These are phyloP conservation scores for Diplodia sapinea DNA, from an alignment of 2,329 filamentous ascomycete species.

Conservation along the genomic window DNA sequence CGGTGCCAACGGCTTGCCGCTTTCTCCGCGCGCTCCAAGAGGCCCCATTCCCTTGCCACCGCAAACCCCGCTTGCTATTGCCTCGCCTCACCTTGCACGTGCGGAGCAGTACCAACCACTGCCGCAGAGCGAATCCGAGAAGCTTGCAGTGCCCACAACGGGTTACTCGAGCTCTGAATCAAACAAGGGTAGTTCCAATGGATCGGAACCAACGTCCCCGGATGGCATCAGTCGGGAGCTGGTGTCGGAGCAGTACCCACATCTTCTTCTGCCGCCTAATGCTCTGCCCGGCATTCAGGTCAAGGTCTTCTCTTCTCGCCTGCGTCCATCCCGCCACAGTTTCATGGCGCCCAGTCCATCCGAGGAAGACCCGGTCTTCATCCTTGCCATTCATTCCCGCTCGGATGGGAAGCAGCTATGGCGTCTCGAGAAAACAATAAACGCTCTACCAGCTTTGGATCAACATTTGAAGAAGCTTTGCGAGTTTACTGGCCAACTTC, in stretches of 20 bases:
- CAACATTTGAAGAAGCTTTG: constrained; percentile 75
- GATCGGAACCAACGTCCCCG: constrained; percentile 53
- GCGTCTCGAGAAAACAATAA: constrained; percentile 91
- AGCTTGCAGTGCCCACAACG: constrained; percentile 2
- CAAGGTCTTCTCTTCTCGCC: constrained; percentile 89
- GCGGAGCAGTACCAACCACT: constrained; percentile 43
- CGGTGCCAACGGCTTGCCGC: constrained; percentile 55
- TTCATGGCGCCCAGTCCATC: constrained; percentile 78
- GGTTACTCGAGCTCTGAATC: constrained; percentile 42
- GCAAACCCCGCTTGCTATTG: constrained; percentile 69
- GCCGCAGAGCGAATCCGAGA: constrained; percentile 15
- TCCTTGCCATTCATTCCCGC: constrained; percentile 81
- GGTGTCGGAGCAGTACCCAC: constrained; percentile 83
- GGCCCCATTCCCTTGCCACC: constrained; percentile 75
- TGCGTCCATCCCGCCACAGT: constrained; percentile 88
- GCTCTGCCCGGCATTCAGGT: constrained; percentile 85
- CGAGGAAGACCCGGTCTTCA: constrained; percentile 94
- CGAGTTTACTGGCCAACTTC: constrained; percentile 76
- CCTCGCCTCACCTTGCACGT: constrained; percentile 55
- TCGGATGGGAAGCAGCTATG: constrained; percentile 80
- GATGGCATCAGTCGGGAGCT: constrained; percentile 63
- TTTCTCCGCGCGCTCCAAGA: constrained; percentile 75
- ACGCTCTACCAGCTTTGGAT: constrained; percentile 81
- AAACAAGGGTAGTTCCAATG: constrained; percentile 37
- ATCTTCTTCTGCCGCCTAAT: constrained; percentile 84